Evolutionary conservation across 305 asterid species (phyloP).

Genomic region (Petunia hybrid): DNA sequence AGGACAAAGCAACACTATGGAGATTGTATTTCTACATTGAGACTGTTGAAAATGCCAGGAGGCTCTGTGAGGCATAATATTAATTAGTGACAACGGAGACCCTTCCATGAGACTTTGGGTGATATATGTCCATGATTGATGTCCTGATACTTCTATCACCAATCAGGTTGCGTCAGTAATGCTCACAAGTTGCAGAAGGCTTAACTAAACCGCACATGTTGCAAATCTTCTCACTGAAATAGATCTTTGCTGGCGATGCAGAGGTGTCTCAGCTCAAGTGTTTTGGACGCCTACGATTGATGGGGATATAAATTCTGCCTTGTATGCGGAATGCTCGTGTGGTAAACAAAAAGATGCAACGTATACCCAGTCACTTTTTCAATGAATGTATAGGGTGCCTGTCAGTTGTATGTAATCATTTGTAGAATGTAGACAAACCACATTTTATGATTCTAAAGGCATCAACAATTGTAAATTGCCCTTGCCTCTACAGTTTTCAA

Average conservation of each 20-base stretch:
- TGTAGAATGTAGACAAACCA: neutral
- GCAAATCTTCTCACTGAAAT: neutral
- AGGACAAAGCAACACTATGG: slow-evolving; percentile 76
- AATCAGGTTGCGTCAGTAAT: neutral
- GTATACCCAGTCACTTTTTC: neutral
- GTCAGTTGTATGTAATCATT: neutral
- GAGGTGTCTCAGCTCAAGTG: neutral
- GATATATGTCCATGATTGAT: neutral
- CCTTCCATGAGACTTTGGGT: neutral
- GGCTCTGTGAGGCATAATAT: slow-evolving; percentile 25
- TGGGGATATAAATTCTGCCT: neutral
- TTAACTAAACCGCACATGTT: neutral
- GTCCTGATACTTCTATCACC: slow-evolving; percentile 10
- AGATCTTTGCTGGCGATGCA: slow-evolving; percentile 7
- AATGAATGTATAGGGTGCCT: neutral
- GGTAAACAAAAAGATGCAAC: neutral
- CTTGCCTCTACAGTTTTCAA: neutral
- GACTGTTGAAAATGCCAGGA: slow-evolving; percentile 45
- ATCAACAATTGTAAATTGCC: neutral
- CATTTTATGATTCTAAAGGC: neutral
- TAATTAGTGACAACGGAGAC: neutral
- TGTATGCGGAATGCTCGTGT: neutral
- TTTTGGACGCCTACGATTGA: neutral
- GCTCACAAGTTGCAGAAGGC: neutral
- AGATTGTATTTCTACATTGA: slow-evolving; percentile 64